Base-by-base conservation (phyloP, 495 filamentous ascomycete genomes). In the Lichenothelia convexa region DNA sequence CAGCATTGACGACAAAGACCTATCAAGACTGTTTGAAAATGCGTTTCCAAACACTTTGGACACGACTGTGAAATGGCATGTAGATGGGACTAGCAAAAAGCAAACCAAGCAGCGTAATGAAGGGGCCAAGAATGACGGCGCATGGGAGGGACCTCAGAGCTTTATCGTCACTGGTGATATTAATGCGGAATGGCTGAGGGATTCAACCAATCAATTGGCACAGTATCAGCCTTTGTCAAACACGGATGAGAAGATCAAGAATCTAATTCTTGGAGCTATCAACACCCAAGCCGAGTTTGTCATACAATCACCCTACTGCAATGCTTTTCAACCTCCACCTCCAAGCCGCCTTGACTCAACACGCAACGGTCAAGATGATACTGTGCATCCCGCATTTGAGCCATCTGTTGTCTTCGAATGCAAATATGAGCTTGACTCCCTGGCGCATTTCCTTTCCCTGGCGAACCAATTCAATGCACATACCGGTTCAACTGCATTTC, bases 161-260 rank as follows among this genome's bases (percentile, higher is more conserved):
- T 99, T 99, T 55, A 79, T 99, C 42, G 91, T 99, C 32, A 99
- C 89, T 0, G 87, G 87, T n/a, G 89, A 99, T 49, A 99, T 99
- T 52, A 78, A 94, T 48, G 89, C 89, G 4, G 89, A 95, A 58
- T 99, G 89, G 89, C 60, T 99, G 30, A 77, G 89, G 34, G 89
- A 99, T 57, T 93, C 86, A 29, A 94, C 91, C 7, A 95, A 95
- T 58, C 89, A 99, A 52, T 56, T 99, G 12, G 67, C 71, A 3
- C 84, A 86, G 31, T 99, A 99, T 48, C 89, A 94, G 46, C 51
- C 63, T 1, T 62, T 99, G 15, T 83, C 86, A 1, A 76, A 71
- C 41, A 75, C 79, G 41, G 89, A 95, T 50, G 64, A 68, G 35
- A 61, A 53, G 7, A 71, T 95, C 31, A 68, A 75, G 47, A 75